Base-by-base conservation (phyloP, 495 filamentous ascomycete species). In the Platismatia glauca region DNA sequence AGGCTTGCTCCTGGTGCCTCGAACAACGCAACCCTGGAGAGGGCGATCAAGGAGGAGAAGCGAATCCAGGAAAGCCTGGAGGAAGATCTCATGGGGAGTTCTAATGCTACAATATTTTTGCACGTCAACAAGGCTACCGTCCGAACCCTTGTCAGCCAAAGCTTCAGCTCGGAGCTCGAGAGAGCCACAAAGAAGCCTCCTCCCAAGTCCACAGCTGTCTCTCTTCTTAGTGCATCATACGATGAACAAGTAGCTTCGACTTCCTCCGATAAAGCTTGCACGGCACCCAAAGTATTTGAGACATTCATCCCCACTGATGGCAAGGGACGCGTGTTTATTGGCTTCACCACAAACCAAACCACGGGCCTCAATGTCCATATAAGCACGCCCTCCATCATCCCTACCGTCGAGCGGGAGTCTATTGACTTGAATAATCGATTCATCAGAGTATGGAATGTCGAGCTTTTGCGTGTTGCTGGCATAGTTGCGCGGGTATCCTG, bases 371-470 rank as follows among this genome's bases (percentile, higher is more conserved):
- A 91, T 38, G 89, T 91, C 67, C 95, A 99, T 74, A 88, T 99
- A n/a, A 96, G 91, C n/a, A 95, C 95, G 1, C 92, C 92, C 9
- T 96, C 93, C 20, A 86, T 97, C 44, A 97, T 99, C 65, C 95
- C 95, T 4, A 99, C 95, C 0, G 95, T 97, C n/a, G 95, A 99
- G 76, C 84, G 95, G 60, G 95, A 99, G 73, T 91, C 87, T 57
- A 95, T 97, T 52, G 95, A 99, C 70, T 79, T 99, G 58, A 97
- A 97, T 74, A 94, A 95, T 50, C 86, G 91, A 55, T 91, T 88
- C 76, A 91, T 99, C 27, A 86, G 89, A 48, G 89, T 85, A 37
- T 99, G 95, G 95, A 99, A 99, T 71, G 75, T 86, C n/a, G 95
- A 97, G 70, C 89, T 99, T 84, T 76, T 99, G 24, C 83, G 93